Evolutionary conservation across 257 asterid species (phyloP).

Genomic region (Solanum tacnaense): DNA sequence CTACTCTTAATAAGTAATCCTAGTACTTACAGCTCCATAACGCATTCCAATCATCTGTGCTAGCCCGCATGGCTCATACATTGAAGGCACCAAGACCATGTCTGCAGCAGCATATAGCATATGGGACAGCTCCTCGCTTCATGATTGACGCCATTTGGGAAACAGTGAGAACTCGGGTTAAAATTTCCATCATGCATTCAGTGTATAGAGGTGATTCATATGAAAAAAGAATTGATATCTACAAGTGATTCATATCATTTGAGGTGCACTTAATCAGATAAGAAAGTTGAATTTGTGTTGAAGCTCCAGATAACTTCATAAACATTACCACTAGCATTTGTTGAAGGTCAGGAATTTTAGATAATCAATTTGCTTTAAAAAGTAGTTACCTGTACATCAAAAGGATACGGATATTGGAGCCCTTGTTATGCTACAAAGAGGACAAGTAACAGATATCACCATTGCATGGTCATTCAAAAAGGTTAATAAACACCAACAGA

Average conservation of each 20-base stretch:
- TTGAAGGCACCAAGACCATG: constrained; percentile 87
- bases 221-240: neutral
- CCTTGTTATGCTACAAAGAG: constrained; percentile 58
- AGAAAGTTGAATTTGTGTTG: neutral
- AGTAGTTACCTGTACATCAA: constrained; percentile 57
- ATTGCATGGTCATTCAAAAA: neutral
- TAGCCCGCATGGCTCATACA: constrained; percentile 92
- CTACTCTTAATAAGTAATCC: neutral
- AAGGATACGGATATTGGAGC: constrained; percentile 70
- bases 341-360: neutral
- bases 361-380: neutral
- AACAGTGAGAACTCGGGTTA: neutral
- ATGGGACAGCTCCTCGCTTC: constrained; percentile 92
- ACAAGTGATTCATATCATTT: neutral
- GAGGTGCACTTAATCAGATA: neutral
- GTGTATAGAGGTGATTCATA: neutral
- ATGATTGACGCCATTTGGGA: constrained; percentile 3
- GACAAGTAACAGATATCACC: constrained; percentile 8
- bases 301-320: neutral
- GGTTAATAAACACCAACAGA: neutral
- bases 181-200: neutral
- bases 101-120: constrained; percentile 93
- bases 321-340: neutral
- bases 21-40: constrained; percentile 66
- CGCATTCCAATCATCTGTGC: constrained; percentile 96